Conservation (phyloP, 2,329 filamentous ascomycete genomes). For the Dactylellina sp. region DNA sequence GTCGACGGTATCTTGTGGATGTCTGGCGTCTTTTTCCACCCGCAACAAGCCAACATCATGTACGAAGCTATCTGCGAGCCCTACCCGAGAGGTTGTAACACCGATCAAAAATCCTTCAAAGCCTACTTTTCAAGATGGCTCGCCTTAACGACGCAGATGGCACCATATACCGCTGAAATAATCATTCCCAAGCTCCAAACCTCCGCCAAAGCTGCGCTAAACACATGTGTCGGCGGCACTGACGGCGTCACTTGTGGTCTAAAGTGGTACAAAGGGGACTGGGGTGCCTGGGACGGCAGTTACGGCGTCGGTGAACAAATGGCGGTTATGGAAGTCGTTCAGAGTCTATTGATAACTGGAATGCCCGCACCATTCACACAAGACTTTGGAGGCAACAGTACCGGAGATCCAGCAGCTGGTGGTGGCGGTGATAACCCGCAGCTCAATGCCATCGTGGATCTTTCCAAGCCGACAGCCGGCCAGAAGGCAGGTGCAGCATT, state of each 20-base stretch:
- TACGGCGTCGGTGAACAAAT: constrained; percentile 72
- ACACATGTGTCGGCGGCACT: constrained; percentile 70
- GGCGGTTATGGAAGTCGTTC: constrained; percentile 73
- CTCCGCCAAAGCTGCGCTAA: constrained; percentile 70
- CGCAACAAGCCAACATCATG: constrained; percentile 71
- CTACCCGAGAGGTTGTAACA: constrained; percentile 67
- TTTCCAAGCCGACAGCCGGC: constrained; percentile 32
- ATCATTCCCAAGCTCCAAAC: constrained; percentile 68
- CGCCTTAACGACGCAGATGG: constrained; percentile 70
- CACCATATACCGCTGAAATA: constrained; percentile 68
- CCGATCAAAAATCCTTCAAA: constrained; percentile 77
- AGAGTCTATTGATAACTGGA: constrained; percentile 69
- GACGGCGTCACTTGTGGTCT: constrained; percentile 71
- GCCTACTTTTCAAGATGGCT: constrained; percentile 75
- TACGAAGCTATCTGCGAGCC: constrained; percentile 75
- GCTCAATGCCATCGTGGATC: constrained; percentile 49
- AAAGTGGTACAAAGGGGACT: constrained; percentile 72
- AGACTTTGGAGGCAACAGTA: constrained; percentile 71
- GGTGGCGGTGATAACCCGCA: constrained; percentile 60
- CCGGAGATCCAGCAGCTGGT: constrained; percentile 63
- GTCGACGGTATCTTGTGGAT: constrained; percentile 69
- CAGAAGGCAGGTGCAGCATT: constrained; percentile 52
- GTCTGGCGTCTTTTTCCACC: constrained; percentile 69
- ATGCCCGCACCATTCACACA: constrained; percentile 67
- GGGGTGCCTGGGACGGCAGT: constrained; percentile 65